Evolutionary conservation across 306 rosid species (phyloP).

Genomic region (Vigna trinervia): DNA sequence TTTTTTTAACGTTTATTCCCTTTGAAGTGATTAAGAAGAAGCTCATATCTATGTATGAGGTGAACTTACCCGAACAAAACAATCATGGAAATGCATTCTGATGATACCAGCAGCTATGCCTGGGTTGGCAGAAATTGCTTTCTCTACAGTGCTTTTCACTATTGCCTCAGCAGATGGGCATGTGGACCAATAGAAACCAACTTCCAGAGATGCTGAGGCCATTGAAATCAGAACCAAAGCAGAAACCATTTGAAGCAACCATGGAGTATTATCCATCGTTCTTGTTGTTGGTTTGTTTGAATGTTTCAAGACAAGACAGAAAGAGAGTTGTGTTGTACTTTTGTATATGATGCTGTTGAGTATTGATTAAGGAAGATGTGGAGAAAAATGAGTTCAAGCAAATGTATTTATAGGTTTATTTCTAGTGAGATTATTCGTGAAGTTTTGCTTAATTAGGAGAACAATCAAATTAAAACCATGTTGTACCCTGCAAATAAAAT

Average conservation of each 20-base stretch:
- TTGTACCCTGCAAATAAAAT: not conserved
- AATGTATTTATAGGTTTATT: conserved; percentile 24
- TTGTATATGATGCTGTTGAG: not conserved
- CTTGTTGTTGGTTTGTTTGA: not conserved
- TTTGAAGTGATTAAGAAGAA: too few relatives aligned
- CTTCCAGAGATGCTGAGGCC: conserved; percentile 28
- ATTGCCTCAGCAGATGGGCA: conserved; percentile 42
- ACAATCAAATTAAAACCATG: not conserved
- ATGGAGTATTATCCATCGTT: not conserved
- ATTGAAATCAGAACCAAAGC: conserved; percentile 3
- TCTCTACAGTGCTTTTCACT: conserved; percentile 17
- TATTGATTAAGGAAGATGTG: not conserved
- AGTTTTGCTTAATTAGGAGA: not conserved
- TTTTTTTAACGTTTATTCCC: not conserved
- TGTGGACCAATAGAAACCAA: conserved; percentile 38
- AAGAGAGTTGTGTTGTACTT: not conserved
- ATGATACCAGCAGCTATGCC: conserved; percentile 41
- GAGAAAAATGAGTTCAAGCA: not conserved
- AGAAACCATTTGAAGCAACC: not conserved
- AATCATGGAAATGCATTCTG: conserved; percentile 44
- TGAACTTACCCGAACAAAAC: conserved; percentile 40
- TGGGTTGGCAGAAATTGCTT: conserved; percentile 37
- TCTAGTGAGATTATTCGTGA: not conserved
- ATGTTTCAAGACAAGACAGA: not conserved
- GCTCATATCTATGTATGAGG: not conserved